These are phyloP conservation scores for Metschnikowia aberdeeniae DNA, from an alignment of 805 yeast species.

Conservation along the genomic window DNA sequence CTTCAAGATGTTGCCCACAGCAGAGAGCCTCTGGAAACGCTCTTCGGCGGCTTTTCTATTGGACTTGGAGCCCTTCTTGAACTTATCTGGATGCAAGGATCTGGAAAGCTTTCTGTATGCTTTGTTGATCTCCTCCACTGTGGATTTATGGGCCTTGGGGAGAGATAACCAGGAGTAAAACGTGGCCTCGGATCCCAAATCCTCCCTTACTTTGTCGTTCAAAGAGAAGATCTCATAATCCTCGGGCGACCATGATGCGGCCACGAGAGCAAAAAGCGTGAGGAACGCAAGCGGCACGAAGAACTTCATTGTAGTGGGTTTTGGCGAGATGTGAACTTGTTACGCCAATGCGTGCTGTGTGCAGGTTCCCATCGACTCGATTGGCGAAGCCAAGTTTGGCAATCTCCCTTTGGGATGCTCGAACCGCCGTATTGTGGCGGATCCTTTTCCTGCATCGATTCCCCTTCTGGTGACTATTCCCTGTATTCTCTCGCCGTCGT, in stretches of 20 bases:
- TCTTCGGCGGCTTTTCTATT: conserved; percentile 53
- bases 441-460: too few relatives aligned
- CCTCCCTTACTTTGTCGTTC: conserved; percentile 57
- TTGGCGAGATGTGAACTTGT: not conserved
- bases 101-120: conserved; percentile 71
- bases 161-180: conserved; percentile 68
- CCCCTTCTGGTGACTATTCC: too few relatives aligned
- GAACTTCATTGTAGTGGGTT: conserved; percentile 9
- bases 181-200: conserved; percentile 56
- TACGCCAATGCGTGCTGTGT: not conserved
- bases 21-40: conserved; percentile 72
- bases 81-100: conserved; percentile 83
- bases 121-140: conserved; percentile 52
- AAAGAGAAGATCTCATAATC: conserved; percentile 81
- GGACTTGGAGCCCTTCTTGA: conserved; percentile 21
- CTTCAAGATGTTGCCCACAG: conserved; percentile 71
- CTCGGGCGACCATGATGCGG: conserved; percentile 51
- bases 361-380: not conserved
- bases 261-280: conserved; percentile 23
- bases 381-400: not conserved
- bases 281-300: conserved; percentile 13
- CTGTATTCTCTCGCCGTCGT: too few relatives aligned
- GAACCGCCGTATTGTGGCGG: too few relatives aligned
- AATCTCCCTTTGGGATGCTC: not conserved
- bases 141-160: conserved; percentile 42